A percentile compares a stretch with the other conserved stretches of the same genome.
phyloP scores from a whole-genome alignment of 2,329 filamentous ascomycete genomes.

The Fusarium napiforme region DNA sequence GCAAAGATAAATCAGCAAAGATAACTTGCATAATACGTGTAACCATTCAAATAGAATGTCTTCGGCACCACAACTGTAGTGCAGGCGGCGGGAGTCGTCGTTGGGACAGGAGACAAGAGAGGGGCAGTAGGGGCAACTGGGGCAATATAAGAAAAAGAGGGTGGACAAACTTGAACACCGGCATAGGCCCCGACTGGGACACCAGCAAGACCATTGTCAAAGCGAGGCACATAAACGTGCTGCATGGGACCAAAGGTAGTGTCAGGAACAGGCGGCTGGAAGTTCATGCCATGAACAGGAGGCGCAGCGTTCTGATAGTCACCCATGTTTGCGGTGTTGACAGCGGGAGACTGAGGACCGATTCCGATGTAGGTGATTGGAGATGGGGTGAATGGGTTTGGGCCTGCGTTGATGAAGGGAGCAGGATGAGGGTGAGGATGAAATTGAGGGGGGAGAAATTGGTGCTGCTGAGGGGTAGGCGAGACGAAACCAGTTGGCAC shows the following conservation, averaged over 20 bases:
- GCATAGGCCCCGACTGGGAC: constrained; percentile 49
- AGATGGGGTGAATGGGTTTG: constrained; percentile 8
- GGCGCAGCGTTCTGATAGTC: constrained; percentile 58
- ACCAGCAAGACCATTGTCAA: constrained; percentile 53
- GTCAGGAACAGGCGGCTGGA: constrained; percentile 68
- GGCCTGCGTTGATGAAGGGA: constrained; percentile 21
- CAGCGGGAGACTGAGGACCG: constrained; percentile 42
- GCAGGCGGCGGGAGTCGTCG: constrained; percentile 41
- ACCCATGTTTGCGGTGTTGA: constrained; percentile 45
- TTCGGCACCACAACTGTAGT: constrained; percentile 49
- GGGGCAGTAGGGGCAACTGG: constrained; percentile 31
- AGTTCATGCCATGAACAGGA: constrained; percentile 59
- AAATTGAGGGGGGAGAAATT: constrained; percentile 21
- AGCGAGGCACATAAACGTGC: constrained; percentile 67
- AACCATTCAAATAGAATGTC: constrained; percentile 47
- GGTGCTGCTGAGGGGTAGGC: constrained; percentile 30
- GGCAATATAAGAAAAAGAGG: constrained; percentile 43
- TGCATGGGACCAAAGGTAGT: constrained; percentile 65
- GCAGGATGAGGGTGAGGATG: constrained; percentile 26
- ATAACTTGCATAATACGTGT: constrained; percentile 56
- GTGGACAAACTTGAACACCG: background rate
- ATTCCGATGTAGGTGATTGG: constrained; percentile 45
- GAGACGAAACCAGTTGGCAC: constrained; percentile 35
- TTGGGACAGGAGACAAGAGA: constrained; percentile 36
- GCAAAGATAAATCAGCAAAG: constrained; percentile 8